Evolutionary conservation across 2,329 filamentous ascomycete species (phyloP).

Genomic region (Mariannaea sp.): DNA sequence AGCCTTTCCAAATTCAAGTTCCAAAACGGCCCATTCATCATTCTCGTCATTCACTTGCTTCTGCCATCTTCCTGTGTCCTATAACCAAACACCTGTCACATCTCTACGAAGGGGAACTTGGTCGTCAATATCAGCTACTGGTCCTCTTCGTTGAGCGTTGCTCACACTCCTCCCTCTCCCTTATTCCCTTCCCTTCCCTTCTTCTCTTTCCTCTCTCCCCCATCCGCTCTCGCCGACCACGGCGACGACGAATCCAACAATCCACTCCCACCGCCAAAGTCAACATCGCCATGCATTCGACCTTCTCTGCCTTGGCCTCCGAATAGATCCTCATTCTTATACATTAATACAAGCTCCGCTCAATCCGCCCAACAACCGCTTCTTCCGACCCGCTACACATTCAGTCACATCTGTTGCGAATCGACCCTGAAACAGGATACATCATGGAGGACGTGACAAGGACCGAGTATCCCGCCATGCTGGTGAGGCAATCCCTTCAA

Average conservation of each 20-base stretch:
- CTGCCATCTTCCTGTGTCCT: background rate
- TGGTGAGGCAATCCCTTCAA: constrained; percentile 65
- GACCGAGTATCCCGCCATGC: constrained; percentile 90
- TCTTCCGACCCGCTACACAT: background rate
- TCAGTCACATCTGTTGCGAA: constrained; percentile 22
- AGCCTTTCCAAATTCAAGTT: constrained; percentile 21
- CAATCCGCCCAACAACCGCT: background rate
- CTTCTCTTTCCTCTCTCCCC: background rate
- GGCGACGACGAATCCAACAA: constrained; percentile 8
- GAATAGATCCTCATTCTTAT: background rate
- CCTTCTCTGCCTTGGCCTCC: constrained; percentile 6
- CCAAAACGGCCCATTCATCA: constrained; percentile 17
- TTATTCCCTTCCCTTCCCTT: background rate
- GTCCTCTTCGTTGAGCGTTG: constrained; percentile 8
- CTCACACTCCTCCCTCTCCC: background rate
- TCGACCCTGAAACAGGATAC: constrained; percentile 37
- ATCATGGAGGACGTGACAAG: constrained; percentile 78
- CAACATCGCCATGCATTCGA: constrained; percentile 21
- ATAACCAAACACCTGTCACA: background rate
- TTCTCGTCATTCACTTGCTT: constrained; percentile 12
- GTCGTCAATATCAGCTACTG: background rate
- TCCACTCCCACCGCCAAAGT: constrained; percentile 3
- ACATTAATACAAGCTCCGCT: background rate
- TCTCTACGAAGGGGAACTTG: background rate
- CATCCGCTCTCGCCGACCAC: background rate